Evolutionary conservation across 108 stramenopile species (phyloP).

Genomic region (Discostella stelligeroides): DNA sequence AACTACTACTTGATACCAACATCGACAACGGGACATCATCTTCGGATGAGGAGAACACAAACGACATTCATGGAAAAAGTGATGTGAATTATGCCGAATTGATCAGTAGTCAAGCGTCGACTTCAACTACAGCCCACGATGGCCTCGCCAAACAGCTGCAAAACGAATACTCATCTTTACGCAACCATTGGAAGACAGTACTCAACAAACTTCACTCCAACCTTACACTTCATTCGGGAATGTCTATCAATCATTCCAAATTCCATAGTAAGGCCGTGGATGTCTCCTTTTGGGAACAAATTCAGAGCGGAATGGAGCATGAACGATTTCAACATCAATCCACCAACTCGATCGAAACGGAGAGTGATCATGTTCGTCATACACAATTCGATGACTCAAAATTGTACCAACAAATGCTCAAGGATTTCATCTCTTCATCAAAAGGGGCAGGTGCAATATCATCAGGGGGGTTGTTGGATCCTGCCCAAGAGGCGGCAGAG

Average conservation of each 20-base stretch:
- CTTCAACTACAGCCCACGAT: slow-evolving; percentile 1
- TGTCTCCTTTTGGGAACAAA: slow-evolving; percentile 63
- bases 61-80: slow-evolving; percentile 30
- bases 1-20: slow-evolving; percentile 29
- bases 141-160: slow-evolving; percentile 33
- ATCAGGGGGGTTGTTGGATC: slow-evolving; percentile 25
- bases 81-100: slow-evolving; percentile 54
- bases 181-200: slow-evolving; percentile 64
- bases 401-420: slow-evolving; percentile 91
- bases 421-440: slow-evolving; percentile 69
- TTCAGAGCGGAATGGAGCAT: slow-evolving; percentile 44
- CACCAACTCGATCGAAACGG: not conserved
- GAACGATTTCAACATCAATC: slow-evolving; percentile 22
- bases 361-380: slow-evolving; percentile 37
- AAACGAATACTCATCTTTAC: slow-evolving; percentile 57
- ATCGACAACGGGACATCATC: not conserved
- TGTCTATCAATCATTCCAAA: slow-evolving; percentile 38
- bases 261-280: slow-evolving; percentile 63
- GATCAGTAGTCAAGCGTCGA: slow-evolving; percentile 36
- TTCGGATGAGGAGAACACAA: slow-evolving; percentile 59
- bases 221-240: slow-evolving; percentile 60
- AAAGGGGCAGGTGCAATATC: slow-evolving; percentile 11
- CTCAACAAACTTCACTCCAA: slow-evolving; percentile 73
- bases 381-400: slow-evolving; percentile 83
- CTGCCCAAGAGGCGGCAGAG: slow-evolving; percentile 46